Percentiles rank a stretch among this genome's conserved stretches.
These are phyloP conservation scores for Chaetothyriales sp. DNA, from an alignment of 2,329 filamentous ascomycete genomes.

Conservation along the genomic window DNA sequence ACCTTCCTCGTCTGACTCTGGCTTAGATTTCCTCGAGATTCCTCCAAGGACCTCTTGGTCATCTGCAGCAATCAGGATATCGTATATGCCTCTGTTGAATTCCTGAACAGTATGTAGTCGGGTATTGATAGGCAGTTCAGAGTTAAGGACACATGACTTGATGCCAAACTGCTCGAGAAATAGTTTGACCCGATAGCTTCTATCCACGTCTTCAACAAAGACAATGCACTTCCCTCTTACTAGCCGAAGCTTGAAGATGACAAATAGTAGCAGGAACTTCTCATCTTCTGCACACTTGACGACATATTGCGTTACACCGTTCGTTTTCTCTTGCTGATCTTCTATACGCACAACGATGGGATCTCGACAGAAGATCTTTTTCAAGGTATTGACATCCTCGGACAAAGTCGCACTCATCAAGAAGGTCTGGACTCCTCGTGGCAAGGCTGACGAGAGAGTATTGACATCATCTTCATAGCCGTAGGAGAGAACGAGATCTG, in stretches of 20 bases:
- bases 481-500: constrained; percentile 83
- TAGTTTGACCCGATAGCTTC: constrained; percentile 81
- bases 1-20: constrained; percentile 16
- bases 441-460: constrained; percentile 59
- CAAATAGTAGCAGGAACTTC: constrained; percentile 83
- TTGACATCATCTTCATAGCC: constrained; percentile 85
- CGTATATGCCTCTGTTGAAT: constrained; percentile 93
- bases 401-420: constrained; percentile 90
- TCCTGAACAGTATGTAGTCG: constrained; percentile 89
- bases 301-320: constrained; percentile 70
- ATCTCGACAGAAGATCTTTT: constrained; percentile 68
- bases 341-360: constrained; percentile 70
- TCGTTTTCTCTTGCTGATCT: constrained; percentile 61
- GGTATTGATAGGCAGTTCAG: constrained; percentile 83
- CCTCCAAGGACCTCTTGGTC: constrained; percentile 68
- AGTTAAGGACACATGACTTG: constrained; percentile 83
- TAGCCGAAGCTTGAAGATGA: constrained; percentile 87
- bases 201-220: constrained; percentile 73
- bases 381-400: constrained; percentile 70
- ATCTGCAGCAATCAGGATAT: constrained; percentile 93
- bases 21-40: constrained; percentile 18
- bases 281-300: constrained; percentile 90
- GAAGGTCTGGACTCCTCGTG: constrained; percentile 74
- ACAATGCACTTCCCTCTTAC: constrained; percentile 84
- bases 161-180: constrained; percentile 96